Conservation (phyloP, 371 early-diverging fungal species). For the Gilbertella persicaria region DNA sequence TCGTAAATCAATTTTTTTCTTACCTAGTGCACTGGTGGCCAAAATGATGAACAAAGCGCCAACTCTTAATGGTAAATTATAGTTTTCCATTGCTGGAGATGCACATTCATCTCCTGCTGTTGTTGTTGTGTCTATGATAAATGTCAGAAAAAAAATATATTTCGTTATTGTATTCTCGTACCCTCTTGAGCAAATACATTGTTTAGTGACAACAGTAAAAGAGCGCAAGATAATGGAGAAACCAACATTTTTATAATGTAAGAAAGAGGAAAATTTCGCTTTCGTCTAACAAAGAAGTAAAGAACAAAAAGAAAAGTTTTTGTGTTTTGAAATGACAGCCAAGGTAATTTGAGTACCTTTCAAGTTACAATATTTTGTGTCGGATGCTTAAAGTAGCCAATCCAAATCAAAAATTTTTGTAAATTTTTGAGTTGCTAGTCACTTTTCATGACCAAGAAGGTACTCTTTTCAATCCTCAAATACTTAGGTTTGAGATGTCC, state of each 20-base stretch:
- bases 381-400: constrained; percentile 18
- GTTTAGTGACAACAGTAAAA: background rate
- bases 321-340: background rate
- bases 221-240: background rate
- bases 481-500: too few relatives aligned
- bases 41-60: constrained; percentile 35
- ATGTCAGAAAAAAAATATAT: background rate
- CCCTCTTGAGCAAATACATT: constrained; percentile 9
- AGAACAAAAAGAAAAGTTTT: constrained; percentile 7
- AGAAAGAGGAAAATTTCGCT: background rate
- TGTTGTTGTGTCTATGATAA: background rate
- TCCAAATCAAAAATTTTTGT: constrained; percentile 26
- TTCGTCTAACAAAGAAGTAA: too few relatives aligned
- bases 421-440: constrained; percentile 1
- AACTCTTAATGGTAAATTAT: constrained; percentile 28
- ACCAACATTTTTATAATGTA: background rate
- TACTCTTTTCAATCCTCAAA: too few relatives aligned
- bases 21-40: constrained; percentile 31
- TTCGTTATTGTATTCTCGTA: background rate
- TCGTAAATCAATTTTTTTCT: background rate
- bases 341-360: constrained; percentile 23
- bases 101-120: constrained; percentile 16
- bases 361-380: constrained; percentile 10
- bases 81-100: constrained; percentile 13
- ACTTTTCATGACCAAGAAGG: constrained; percentile 6